Evolutionary conservation across 1,139 yeast species (phyloP), one percentile per base, ranked within the genome.

Genomic region (Suhomyces maxii): DNA sequence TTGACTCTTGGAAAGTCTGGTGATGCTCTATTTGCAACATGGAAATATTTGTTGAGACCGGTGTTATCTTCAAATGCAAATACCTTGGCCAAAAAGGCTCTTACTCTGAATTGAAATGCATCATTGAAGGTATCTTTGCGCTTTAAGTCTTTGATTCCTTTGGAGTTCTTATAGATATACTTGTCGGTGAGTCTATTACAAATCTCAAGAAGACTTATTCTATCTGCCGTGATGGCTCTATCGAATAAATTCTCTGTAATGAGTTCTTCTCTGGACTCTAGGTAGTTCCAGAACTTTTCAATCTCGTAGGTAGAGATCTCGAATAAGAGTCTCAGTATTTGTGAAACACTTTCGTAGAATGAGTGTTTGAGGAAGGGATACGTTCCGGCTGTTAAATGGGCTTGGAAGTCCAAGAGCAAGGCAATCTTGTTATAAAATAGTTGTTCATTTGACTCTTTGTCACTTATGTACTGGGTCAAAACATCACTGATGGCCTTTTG

Each of bases 61-160:
- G 80, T 75, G 50, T 72, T 73, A 50, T 75, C 80, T 44, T 73
- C 79, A 47, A 73, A 61, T 10, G 64, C 60, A 42, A 75, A 61
- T 11, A 73, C 49, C 35, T 60, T 63, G 11, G 75, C 60, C 34
- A 73, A 57, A 48, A 73, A 71, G 2, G 56, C 47, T 32, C 77
- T 59, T 3, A 74, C 72, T 36, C 78, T 57, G 37, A 62, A 64
- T 42, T 73, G 76, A 39, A 75, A 58, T 8, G 39, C 40, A 48
- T 74, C 79, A 47, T 71, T 73, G 53, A 69, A 71, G 0, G 72
- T 60, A 53, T 75, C 80, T 46, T 72, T 72, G 37, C 59, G 54
- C 44, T 64, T 64, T 1, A 75, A 59, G 46, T 71, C 65, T 8
- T 55, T 56, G 30, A 59, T 53, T 3, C 66, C 65, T 26, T 53